A percentile compares a stretch with the other conserved stretches of the same genome.
Conservation (phyloP, 768 basidiomycete species). For the Baorangia bicolor region DNA sequence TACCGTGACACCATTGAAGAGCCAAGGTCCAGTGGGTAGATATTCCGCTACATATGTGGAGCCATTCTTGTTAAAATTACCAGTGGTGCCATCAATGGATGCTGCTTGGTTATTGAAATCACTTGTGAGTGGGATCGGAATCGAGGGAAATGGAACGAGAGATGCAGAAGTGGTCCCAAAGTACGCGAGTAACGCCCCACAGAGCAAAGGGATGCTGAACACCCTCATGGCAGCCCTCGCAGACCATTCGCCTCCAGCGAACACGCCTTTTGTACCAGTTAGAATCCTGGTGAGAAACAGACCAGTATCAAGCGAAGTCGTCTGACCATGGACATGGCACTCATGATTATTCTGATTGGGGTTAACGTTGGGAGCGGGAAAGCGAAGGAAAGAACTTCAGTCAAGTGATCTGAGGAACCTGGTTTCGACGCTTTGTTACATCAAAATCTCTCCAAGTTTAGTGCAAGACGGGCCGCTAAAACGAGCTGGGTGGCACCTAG, state of each 20-base stretch:
- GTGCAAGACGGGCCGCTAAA: not conserved
- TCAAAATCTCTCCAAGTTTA: not conserved
- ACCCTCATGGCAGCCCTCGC: constrained; percentile 7
- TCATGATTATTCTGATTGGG: not conserved
- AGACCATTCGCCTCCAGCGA: constrained; percentile 7
- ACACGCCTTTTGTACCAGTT: constrained; percentile 9
- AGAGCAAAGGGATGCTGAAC: constrained; percentile 22
- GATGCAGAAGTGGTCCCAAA: constrained; percentile 11
- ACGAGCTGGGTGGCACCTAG: not conserved
- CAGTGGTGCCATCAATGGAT: constrained; percentile 36
- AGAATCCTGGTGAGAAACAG: not conserved
- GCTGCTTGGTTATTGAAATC: constrained; percentile 46
- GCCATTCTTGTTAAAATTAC: constrained; percentile 41
- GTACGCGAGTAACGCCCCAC: constrained; percentile 16
- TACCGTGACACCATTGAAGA: constrained; percentile 41
- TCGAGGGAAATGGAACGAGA: constrained; percentile 33
- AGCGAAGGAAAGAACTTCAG: not conserved
- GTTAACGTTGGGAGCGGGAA: not conserved
- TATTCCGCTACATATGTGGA: constrained; percentile 41
- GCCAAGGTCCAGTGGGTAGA: constrained; percentile 40
- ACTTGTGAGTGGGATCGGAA: constrained; percentile 26
- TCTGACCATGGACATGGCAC: constrained; percentile 14
- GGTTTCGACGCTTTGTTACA: not conserved
- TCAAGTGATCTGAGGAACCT: not conserved
- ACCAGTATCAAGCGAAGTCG: not conserved